Conservation (phyloP, 768 basidiomycete genomes). For the Leucocoprinus sp. region DNA sequence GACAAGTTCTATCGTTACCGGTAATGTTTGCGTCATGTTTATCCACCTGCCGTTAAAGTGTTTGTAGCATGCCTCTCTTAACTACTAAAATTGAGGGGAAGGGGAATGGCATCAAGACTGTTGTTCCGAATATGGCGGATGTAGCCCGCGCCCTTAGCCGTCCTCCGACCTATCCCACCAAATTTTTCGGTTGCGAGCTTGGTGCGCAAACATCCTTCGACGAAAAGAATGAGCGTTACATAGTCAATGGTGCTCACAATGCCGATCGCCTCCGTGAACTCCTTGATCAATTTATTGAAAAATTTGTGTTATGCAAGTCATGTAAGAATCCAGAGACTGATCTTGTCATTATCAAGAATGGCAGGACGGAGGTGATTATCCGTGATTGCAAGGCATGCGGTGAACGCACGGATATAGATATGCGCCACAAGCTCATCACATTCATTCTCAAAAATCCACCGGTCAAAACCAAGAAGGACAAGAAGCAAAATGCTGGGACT, state of each 20-base stretch:
- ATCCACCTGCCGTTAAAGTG: conserved; percentile 7
- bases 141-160: conserved; percentile 92
- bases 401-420: conserved; percentile 83
- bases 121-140: conserved; percentile 97
- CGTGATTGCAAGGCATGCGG: conserved; percentile 99
- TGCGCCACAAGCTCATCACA: conserved; percentile 93
- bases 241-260: conserved; percentile 96
- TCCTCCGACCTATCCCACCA: conserved; percentile 94
- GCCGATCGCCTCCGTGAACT: conserved; percentile 88
- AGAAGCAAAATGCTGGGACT: conserved; percentile 47
- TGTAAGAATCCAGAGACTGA: conserved; percentile 99
- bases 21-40: conserved; percentile 29
- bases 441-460: conserved; percentile 98
- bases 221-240: conserved; percentile 95
- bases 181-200: conserved; percentile 98
- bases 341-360: conserved; percentile 79
- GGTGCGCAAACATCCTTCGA: conserved; percentile 96
- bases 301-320: conserved; percentile 92
- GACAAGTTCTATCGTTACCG: conserved; percentile 96
- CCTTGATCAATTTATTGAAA: conserved; percentile 95
- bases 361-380: conserved; percentile 75
- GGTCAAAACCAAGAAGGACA: conserved; percentile 72
- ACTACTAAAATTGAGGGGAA: conserved; percentile 97
- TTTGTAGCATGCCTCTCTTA: conserved; percentile 82
- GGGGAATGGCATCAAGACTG: conserved; percentile 99